Percentiles rank a stretch among this genome's conserved stretches.
phyloP scores from a whole-genome alignment of 2,329 filamentous ascomycete species.

The Geosmithia putterillii region DNA sequence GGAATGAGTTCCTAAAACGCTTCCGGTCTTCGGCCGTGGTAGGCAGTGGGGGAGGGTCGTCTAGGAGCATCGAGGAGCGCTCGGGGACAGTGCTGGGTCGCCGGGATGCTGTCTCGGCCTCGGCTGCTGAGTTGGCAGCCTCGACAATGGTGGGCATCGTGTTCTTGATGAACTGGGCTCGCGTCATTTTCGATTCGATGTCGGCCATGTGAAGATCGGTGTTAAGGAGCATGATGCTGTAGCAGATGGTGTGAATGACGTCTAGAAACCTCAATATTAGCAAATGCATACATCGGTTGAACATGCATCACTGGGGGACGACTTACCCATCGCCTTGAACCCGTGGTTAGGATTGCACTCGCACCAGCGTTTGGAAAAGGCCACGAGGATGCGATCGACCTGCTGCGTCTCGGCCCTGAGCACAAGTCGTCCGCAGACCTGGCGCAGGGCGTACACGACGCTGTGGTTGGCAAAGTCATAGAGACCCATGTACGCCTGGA shows the following conservation, averaged over 20 bases:
- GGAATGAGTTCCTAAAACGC: slow-evolving; percentile 35
- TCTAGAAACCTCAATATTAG: slow-evolving; percentile 51
- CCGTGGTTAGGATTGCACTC: slow-evolving; percentile 86
- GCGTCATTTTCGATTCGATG: slow-evolving; percentile 94
- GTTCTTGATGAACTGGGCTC: slow-evolving; percentile 89
- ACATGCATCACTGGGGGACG: background rate
- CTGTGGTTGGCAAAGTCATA: slow-evolving; percentile 79
- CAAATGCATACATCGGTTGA: too few species aligned
- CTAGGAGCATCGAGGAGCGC: slow-evolving; percentile 17
- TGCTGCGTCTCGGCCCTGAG: slow-evolving; percentile 92
- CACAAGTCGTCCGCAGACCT: slow-evolving; percentile 69
- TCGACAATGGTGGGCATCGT: slow-evolving; percentile 82
- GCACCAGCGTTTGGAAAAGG: slow-evolving; percentile 84
- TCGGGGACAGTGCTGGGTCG: slow-evolving; percentile 42
- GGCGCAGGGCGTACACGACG: slow-evolving; percentile 65
- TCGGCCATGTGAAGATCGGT: slow-evolving; percentile 93
- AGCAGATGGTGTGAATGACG: slow-evolving; percentile 93
- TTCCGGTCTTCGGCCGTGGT: slow-evolving; percentile 24
- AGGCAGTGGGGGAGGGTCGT: slow-evolving; percentile 14
- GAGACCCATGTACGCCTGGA: slow-evolving; percentile 78
- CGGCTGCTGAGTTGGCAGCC: slow-evolving; percentile 55
- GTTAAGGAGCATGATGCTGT: slow-evolving; percentile 88
- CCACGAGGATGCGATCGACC: slow-evolving; percentile 84
- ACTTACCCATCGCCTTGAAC: slow-evolving; percentile 74
- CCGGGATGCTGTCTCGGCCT: slow-evolving; percentile 51